A percentile compares a stretch with the other conserved stretches of the same genome.
phyloP scores from a whole-genome alignment of 352 stramenopile genomes.

The Globisporangium mamillatum region DNA sequence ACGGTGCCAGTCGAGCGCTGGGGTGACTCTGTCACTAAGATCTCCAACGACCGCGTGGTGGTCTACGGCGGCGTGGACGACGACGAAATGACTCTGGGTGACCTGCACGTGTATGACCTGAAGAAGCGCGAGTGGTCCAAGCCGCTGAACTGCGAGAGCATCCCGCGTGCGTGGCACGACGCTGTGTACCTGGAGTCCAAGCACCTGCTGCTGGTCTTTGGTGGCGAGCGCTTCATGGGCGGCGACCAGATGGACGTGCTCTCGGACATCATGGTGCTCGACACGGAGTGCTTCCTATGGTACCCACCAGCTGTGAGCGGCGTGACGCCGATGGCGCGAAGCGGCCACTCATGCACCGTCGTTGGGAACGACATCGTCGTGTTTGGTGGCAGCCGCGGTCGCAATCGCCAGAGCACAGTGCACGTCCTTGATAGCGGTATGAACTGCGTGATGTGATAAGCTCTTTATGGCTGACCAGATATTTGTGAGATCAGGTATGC shows the following conservation, averaged over 20 bases:
- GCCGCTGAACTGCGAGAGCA: slow-evolving; percentile 88
- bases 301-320: slow-evolving; percentile 88
- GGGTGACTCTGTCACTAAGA: slow-evolving; percentile 89
- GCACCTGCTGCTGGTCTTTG: slow-evolving; percentile 91
- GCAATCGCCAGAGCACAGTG: slow-evolving; percentile 71
- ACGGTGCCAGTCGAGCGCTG: slow-evolving; percentile 60
- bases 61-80: slow-evolving; percentile 92
- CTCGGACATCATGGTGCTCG: slow-evolving; percentile 89
- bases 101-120: slow-evolving; percentile 87
- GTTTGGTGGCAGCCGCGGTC: slow-evolving; percentile 70
- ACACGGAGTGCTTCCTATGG: slow-evolving; percentile 93
- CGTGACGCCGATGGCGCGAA: slow-evolving; percentile 54
- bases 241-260: slow-evolving; percentile 69
- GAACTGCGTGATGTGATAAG: slow-evolving; percentile 1
- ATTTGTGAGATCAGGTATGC: slow-evolving; percentile 6
- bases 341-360: slow-evolving; percentile 73
- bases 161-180: slow-evolving; percentile 89
- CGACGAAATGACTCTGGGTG: slow-evolving; percentile 75
- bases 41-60: slow-evolving; percentile 83
- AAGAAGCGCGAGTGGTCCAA: slow-evolving; percentile 67
- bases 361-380: slow-evolving; percentile 76
- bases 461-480: not conserved
- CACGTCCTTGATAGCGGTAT: slow-evolving; percentile 72
- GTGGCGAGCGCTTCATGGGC: slow-evolving; percentile 76
- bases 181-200: slow-evolving; percentile 86